These are phyloP conservation scores for Curvularia spicifera DNA, from an alignment of 2,329 filamentous ascomycete species.

Conservation along the genomic window DNA sequence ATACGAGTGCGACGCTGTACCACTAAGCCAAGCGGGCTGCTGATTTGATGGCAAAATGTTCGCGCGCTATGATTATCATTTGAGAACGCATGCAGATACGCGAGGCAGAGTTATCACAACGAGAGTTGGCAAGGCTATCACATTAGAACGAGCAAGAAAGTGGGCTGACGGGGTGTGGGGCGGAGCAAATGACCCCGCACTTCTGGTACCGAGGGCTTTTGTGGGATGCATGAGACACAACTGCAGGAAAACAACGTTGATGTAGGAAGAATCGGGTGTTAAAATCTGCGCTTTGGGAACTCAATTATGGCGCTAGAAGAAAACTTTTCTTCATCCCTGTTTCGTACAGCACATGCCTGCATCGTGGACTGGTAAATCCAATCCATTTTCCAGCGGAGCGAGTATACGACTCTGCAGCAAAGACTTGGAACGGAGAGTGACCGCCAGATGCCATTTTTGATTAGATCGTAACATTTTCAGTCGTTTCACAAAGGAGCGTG, in stretches of 20 bases:
- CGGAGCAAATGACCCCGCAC: not conserved
- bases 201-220: not conserved
- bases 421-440: not conserved
- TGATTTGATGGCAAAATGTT: conserved; percentile 1
- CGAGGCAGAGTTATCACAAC: not conserved
- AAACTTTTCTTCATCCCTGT: not conserved
- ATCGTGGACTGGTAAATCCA: not conserved
- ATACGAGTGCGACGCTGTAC: conserved; percentile 26
- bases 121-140: not conserved
- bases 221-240: not conserved
- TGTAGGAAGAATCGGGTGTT: not conserved
- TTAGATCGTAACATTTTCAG: not conserved
- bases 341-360: not conserved
- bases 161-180: not conserved
- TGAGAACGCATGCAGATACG: accelerated
- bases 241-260: not conserved
- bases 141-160: not conserved
- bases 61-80: not conserved
- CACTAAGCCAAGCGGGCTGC: conserved; percentile 21
- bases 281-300: not conserved
- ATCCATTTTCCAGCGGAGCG: not conserved
- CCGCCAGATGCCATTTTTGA: not conserved
- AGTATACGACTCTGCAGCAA: not conserved
- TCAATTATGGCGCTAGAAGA: not conserved
- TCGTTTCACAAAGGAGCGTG: not conserved